Evolutionary conservation across 495 filamentous ascomycete species (phyloP).

Genomic region (Penicillium robsamsonii): DNA sequence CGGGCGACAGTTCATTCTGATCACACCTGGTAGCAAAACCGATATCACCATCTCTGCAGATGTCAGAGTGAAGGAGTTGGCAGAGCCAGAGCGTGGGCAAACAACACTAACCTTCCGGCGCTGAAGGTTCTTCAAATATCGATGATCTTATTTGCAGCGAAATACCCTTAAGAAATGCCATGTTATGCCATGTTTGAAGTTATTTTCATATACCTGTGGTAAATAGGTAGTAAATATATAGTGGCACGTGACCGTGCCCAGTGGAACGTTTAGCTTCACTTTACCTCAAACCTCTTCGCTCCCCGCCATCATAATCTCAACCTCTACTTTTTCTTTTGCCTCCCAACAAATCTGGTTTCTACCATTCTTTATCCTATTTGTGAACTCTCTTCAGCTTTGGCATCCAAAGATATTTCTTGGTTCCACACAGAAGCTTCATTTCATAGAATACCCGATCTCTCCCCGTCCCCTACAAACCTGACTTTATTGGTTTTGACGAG

Average conservation of each 20-base stretch:
- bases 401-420: not conserved
- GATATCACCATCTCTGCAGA: constrained; percentile 69
- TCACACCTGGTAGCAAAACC: constrained; percentile 84
- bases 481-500: not conserved
- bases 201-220: not conserved
- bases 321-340: not conserved
- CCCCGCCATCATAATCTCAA: constrained; percentile 9
- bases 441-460: constrained; percentile 1
- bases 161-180: constrained; percentile 3
- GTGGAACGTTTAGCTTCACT: constrained; percentile 11
- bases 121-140: not conserved
- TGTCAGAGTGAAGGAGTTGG: constrained; percentile 81
- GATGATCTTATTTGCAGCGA: not conserved
- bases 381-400: not conserved
- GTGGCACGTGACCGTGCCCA: constrained; percentile 5
- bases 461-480: not conserved
- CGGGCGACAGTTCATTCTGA: constrained; percentile 91
- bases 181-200: not conserved
- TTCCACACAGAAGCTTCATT: not conserved
- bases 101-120: constrained; percentile 35
- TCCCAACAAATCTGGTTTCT: not conserved
- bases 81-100: constrained; percentile 59
- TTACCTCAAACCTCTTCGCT: constrained; percentile 11
- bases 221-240: not conserved
- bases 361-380: not conserved